A percentile compares a stretch with the other conserved stretches of the same genome.
Conservation (phyloP, 2,329 filamentous ascomycete genomes). For the Fonsecaea multimorphosa region DNA sequence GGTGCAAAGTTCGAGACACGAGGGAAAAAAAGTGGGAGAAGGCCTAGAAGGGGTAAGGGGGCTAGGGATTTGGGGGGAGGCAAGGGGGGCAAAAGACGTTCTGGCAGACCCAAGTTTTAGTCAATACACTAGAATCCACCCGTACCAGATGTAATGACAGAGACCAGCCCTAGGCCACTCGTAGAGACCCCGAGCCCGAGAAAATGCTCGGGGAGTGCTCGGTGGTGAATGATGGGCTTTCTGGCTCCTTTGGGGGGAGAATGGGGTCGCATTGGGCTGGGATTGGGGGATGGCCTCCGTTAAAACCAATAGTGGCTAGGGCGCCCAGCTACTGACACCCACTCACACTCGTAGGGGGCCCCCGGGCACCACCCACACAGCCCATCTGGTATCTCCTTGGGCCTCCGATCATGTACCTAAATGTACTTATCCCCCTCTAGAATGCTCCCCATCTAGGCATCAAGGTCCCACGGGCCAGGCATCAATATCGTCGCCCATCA, state of each 20-base stretch:
- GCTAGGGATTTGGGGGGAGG: conserved; percentile 17
- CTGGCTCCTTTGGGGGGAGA: conserved; percentile 23
- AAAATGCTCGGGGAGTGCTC: conserved; percentile 3
- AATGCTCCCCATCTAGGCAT: background rate
- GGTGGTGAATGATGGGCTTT: background rate
- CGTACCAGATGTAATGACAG: conserved; percentile 24
- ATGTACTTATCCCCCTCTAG: background rate
- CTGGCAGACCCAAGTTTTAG: background rate
- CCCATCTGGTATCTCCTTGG: conserved; percentile 5
- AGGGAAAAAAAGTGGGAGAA: conserved; percentile 18
- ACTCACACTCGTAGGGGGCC: background rate
- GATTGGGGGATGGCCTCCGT: conserved; percentile 1
- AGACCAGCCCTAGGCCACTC: no score
- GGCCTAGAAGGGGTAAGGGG: conserved; percentile 7
- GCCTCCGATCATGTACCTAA: background rate
- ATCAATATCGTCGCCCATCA: background rate
- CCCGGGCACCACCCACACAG: conserved; percentile 11
- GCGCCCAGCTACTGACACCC: no score
- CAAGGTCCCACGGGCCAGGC: background rate
- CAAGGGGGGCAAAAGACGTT: conserved; percentile 7
- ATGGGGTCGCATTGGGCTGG: no score
- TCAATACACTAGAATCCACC: conserved; percentile 2
- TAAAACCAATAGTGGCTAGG: background rate
- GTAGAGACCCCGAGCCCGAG: background rate
- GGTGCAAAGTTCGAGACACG: conserved; percentile 32